Evolutionary conservation across 495 filamentous ascomycete genomes (phyloP), one percentile per base, ranked within the genome.

Genomic region (Penicillium goetzii): DNA sequence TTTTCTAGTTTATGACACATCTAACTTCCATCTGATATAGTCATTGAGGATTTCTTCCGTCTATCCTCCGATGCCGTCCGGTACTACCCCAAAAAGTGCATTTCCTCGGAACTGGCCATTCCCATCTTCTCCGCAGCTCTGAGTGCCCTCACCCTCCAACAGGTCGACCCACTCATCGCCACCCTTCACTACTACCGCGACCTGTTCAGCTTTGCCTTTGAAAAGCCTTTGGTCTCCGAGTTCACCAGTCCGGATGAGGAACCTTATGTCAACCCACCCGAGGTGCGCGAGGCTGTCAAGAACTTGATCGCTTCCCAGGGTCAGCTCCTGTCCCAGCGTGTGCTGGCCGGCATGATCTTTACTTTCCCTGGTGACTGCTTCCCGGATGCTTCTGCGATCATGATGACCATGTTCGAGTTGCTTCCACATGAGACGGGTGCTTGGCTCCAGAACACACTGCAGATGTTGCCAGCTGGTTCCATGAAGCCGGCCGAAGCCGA

Each of bases 1-100:
- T n/a, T 2, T 23, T 14, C 12, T 8, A 0, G 25, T 19, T 53
- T 10, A 17, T n/a, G 14, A 30, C 14, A 0, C 2, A 30, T 30
- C 50, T 33, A 33, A 53, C 28, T 41, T 54, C 21, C 52, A 7
- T 60, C 38, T 19, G 30, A 32, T 40, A 21, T 56, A 88, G 92
- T 99, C 58, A 98, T 97, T 69, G 95, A 99, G 77, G 95, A 99
- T 72, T 99, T 97, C 79, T 99, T 95, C 83, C 92, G 95, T 30
- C 85, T 99, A 15, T 86, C 92, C 5, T 88, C 90, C 14, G 93
- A 98, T 76, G 92, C 92, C 23, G 83, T 97, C 19, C 88, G 97
- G 62, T 99, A 93, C 77, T 96, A 96, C 72, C 91, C 96, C 40
- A 84, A 90, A 65, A 88, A 88, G 61, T 84, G 92, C 45, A 89